These are phyloP conservation scores for Halophytophthora batemanensis DNA, from an alignment of 352 stramenopile genomes.

Conservation along the genomic window DNA sequence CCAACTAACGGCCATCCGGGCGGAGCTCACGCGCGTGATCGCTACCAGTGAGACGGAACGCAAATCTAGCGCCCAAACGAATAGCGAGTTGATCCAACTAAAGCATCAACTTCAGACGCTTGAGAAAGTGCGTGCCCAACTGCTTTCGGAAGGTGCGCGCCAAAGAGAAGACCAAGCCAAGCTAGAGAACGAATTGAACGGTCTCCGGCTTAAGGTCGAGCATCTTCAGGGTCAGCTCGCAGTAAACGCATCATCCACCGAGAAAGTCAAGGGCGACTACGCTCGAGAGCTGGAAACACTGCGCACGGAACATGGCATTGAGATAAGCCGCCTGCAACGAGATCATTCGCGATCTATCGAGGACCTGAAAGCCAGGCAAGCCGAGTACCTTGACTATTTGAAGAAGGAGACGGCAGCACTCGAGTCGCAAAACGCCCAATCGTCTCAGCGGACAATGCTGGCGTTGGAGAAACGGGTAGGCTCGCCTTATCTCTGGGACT, in stretches of 20 bases:
- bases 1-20: constrained; percentile 42
- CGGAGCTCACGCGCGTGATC: constrained; percentile 42
- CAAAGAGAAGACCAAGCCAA: constrained; percentile 34
- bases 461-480: constrained; percentile 33
- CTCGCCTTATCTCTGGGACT: background rate
- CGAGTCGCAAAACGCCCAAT: constrained; percentile 15
- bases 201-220: constrained; percentile 30
- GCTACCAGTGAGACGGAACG: constrained; percentile 35
- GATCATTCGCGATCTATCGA: constrained; percentile 40
- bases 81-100: constrained; percentile 49
- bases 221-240: constrained; percentile 39
- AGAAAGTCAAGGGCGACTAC: constrained; percentile 47
- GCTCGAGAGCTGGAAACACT: constrained; percentile 45
- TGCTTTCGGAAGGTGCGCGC: constrained; percentile 39
- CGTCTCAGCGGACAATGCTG: constrained; percentile 22
- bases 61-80: constrained; percentile 26
- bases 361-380: constrained; percentile 41
- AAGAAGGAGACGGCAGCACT: constrained; percentile 41
- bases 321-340: constrained; percentile 43
- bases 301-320: constrained; percentile 28
- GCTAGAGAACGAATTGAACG: constrained; percentile 27
- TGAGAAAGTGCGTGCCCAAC: constrained; percentile 39
- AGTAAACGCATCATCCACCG: constrained; percentile 21
- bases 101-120: constrained; percentile 48
- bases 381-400: constrained; percentile 41